Evolutionary conservation across 2,329 filamentous ascomycete species (phyloP).

Genomic region (Dothideomycetes sp.): DNA sequence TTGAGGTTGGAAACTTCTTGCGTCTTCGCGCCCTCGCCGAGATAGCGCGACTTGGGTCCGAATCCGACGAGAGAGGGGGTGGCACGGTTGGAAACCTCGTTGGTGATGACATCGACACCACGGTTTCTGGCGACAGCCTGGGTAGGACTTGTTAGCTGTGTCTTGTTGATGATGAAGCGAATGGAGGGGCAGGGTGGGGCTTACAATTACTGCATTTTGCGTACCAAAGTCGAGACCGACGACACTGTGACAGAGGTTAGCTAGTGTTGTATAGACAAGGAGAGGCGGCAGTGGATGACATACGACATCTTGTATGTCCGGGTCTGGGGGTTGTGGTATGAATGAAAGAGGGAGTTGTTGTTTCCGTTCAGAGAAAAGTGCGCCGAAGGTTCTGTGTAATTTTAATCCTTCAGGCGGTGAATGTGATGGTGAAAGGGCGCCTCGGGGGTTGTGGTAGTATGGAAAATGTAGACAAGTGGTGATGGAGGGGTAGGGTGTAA

Average conservation of each 20-base stretch:
- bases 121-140: constrained; percentile 88
- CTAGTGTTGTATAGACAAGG: too few species aligned
- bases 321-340: background rate
- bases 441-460: too few species aligned
- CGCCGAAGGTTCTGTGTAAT: too few species aligned
- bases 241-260: constrained; percentile 13
- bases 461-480: too few species aligned
- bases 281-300: background rate
- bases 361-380: too few species aligned
- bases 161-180: background rate
- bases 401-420: too few species aligned
- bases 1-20: constrained; percentile 99
- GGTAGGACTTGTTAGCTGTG: constrained; percentile 9
- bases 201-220: constrained; percentile 78
- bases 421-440: too few species aligned
- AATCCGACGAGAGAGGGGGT: constrained; percentile 97
- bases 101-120: constrained; percentile 97
- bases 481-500: too few species aligned
- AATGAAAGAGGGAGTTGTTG: background rate
- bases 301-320: background rate
- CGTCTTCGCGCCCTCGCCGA: constrained; percentile 93
- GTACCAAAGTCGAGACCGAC: constrained; percentile 89
- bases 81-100: constrained; percentile 96
- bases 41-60: constrained; percentile 82
- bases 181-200: background rate